Conservation (phyloP, 441 rosid genomes). For the Euphorbia corollata region DNA sequence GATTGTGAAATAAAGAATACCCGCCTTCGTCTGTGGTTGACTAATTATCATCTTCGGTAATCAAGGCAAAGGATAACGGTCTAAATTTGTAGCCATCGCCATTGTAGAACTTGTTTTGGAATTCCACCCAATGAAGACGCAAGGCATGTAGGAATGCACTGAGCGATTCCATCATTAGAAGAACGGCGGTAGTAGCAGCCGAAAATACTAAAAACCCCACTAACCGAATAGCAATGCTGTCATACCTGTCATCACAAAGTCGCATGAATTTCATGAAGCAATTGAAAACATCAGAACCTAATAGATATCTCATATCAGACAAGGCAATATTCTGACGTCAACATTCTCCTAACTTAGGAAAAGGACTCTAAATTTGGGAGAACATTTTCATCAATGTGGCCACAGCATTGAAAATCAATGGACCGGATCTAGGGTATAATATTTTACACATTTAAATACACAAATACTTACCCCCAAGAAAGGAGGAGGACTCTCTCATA, state of each 20-base stretch:
- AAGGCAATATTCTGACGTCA: not conserved
- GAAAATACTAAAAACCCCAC: constrained; percentile 83
- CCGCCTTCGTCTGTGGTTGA: constrained; percentile 17
- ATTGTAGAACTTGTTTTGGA: constrained; percentile 80
- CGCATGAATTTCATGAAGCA: not conserved
- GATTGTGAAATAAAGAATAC: constrained; percentile 8
- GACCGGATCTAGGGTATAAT: not conserved
- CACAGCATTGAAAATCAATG: no score
- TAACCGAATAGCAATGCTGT: constrained; percentile 62
- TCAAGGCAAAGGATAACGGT: constrained; percentile 73
- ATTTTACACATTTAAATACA: constrained; percentile 3
- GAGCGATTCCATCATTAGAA: constrained; percentile 95
- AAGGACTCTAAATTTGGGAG: no score
- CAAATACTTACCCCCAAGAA: constrained; percentile 82
- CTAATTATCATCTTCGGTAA: constrained; percentile 69
- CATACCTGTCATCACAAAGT: constrained; percentile 49
- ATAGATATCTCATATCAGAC: not conserved
- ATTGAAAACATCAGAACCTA: not conserved
- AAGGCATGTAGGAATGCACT: constrained; percentile 96
- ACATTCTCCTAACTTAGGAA: constrained; percentile 1
- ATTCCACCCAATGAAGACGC: constrained; percentile 99
- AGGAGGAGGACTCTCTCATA: constrained; percentile 92
- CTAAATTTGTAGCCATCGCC: constrained; percentile 97
- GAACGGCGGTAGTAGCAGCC: constrained; percentile 87
- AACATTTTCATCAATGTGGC: no score